These are phyloP conservation scores for Lactarius deliciosus DNA, from an alignment of 768 basidiomycete species.

Conservation along the genomic window DNA sequence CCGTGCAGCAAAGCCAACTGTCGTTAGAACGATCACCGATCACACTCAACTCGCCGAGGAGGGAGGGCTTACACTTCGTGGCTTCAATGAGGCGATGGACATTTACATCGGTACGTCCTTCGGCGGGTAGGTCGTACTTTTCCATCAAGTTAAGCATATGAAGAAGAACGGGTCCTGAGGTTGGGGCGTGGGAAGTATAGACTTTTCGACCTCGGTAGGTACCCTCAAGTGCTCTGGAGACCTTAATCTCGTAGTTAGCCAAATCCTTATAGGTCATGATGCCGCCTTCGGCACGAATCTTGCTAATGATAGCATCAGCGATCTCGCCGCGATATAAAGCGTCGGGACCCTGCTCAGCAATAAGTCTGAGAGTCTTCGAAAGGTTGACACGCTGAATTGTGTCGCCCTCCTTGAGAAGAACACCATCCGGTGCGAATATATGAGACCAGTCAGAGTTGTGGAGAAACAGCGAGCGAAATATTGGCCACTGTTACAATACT, in stretches of 20 bases:
- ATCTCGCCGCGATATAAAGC: conserved; percentile 90
- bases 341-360: conserved; percentile 74
- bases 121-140: conserved; percentile 53
- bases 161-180: conserved; percentile 84
- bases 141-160: conserved; percentile 93
- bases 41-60: conserved; percentile 13
- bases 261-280: conserved; percentile 78
- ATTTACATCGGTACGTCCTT: conserved; percentile 58
- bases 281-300: conserved; percentile 71
- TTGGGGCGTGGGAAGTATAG: conserved; percentile 84
- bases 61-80: conserved; percentile 63
- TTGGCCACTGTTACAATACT: conserved; percentile 31
- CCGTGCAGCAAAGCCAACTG: conserved; percentile 66
- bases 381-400: conserved; percentile 69
- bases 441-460: conserved; percentile 69
- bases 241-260: conserved; percentile 62
- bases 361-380: conserved; percentile 68
- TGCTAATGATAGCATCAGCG: conserved; percentile 73
- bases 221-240: conserved; percentile 72
- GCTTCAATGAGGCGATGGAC: conserved; percentile 82
- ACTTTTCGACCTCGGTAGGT: conserved; percentile 75
- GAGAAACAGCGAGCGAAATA: conserved; percentile 56
- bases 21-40: conserved; percentile 28
- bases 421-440: conserved; percentile 81
- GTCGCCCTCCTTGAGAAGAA: conserved; percentile 72